Evolutionary conservation across 2,329 filamentous ascomycete genomes (phyloP).

Genomic region (Diplodia mutila): DNA sequence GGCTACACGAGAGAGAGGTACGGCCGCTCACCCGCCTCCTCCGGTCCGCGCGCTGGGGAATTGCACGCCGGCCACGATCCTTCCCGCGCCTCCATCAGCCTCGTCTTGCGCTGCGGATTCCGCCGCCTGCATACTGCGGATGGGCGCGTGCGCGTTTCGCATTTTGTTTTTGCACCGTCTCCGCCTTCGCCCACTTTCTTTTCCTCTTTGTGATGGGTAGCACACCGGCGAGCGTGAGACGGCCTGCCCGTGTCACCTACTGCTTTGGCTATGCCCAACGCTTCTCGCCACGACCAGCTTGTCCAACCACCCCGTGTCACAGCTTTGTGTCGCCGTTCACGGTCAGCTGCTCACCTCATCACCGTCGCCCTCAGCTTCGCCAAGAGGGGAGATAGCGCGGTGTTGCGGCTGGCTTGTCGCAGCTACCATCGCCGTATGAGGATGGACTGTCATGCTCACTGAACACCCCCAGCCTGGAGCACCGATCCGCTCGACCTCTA

Average conservation of each 20-base stretch:
- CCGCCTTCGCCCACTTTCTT: background rate
- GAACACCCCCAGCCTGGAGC: too few relatives aligned
- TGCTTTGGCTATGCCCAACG: background rate
- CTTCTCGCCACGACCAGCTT: background rate
- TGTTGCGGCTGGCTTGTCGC: too few relatives aligned
- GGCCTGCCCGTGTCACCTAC: conserved; percentile 14
- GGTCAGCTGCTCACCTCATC: background rate
- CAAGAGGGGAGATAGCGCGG: background rate
- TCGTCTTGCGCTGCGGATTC: background rate
- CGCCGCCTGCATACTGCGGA: conserved; percentile 5
- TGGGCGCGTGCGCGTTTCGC: conserved; percentile 18
- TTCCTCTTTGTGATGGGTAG: conserved; percentile 18
- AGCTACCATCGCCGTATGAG: background rate
- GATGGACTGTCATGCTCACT: too few relatives aligned
- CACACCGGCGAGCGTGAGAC: conserved; percentile 7
- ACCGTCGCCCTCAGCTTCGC: background rate
- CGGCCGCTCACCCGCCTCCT: too few relatives aligned
- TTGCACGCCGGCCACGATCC: too few relatives aligned
- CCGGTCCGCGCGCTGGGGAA: too few relatives aligned
- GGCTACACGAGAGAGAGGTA: too few relatives aligned
- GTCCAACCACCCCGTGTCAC: background rate
- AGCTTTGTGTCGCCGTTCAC: background rate
- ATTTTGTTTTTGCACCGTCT: background rate
- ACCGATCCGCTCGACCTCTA: too few relatives aligned
- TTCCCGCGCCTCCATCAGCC: too few relatives aligned